Conservation (phyloP, 2,329 filamentous ascomycete genomes). For the Penicillium sp. region DNA sequence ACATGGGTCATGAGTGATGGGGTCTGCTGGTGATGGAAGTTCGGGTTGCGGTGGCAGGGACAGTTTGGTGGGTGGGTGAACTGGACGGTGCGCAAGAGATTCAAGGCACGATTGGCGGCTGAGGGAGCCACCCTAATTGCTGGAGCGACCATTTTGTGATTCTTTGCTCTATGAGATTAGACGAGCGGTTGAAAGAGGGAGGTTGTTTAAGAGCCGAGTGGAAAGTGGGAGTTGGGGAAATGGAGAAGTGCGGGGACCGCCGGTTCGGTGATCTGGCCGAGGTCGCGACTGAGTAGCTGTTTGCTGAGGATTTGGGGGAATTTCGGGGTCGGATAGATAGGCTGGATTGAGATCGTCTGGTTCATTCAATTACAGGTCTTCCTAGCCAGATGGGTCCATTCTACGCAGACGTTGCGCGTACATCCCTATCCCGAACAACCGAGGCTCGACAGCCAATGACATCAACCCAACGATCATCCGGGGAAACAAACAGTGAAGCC, state of each 20-base stretch:
- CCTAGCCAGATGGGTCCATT: not conserved
- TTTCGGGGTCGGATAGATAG: not conserved
- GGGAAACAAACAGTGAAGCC: not conserved
- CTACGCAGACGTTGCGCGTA: not conserved
- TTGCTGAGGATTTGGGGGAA: not conserved
- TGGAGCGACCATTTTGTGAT: constrained; percentile 34
- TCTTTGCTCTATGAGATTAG: not conserved
- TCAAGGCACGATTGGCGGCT: constrained; percentile 49
- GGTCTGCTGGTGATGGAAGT: constrained; percentile 67
- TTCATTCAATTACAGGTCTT: not conserved
- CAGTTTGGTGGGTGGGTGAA: constrained; percentile 83
- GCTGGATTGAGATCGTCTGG: not conserved
- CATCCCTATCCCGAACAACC: not conserved
- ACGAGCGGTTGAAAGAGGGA: not conserved
- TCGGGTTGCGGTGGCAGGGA: constrained; percentile 89
- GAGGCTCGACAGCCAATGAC: constrained; percentile 10
- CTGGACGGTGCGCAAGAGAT: constrained; percentile 82
- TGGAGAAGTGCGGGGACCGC: constrained; percentile 19
- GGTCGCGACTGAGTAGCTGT: not conserved
- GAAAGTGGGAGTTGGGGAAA: constrained; percentile 21
- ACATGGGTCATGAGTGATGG: constrained; percentile 53
- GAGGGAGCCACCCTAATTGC: constrained; percentile 47
- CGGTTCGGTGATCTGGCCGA: constrained; percentile 26
- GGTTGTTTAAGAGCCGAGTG: constrained; percentile 3
- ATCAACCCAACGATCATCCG: constrained; percentile 1